Percentiles rank a stretch among this genome's conserved stretches.
These are phyloP conservation scores for Hanseniaspora uvarum DNA, from an alignment of 1,139 yeast species.

Conservation along the genomic window DNA sequence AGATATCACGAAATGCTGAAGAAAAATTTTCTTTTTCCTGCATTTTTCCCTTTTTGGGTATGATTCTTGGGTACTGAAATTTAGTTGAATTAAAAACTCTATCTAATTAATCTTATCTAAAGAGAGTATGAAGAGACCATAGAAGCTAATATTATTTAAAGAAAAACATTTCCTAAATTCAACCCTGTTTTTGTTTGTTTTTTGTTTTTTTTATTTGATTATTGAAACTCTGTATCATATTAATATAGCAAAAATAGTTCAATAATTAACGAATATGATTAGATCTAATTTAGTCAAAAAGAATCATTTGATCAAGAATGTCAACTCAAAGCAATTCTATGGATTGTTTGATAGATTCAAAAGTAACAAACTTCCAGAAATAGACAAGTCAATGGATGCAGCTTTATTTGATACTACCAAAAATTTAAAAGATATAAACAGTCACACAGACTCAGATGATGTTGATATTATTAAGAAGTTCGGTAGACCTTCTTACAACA, in stretches of 20 bases:
- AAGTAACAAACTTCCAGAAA: conserved; percentile 9
- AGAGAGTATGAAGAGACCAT: too few relatives aligned
- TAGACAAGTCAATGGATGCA: neutral
- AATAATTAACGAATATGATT: neutral
- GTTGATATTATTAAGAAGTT: conserved; percentile 8
- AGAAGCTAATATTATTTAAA: too few relatives aligned
- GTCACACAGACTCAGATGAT: neutral
- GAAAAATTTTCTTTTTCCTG: too few relatives aligned
- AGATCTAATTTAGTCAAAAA: neutral
- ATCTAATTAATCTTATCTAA: too few relatives aligned
- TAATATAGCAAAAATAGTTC: neutral
- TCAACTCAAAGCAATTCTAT: conserved; percentile 1
- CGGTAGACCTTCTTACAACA: conserved; percentile 16
- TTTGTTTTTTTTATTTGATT: neutral
- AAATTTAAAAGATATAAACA: neutral
- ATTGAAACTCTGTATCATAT: neutral
- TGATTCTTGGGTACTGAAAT: too few relatives aligned
- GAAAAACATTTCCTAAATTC: too few relatives aligned
- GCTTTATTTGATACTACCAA: conserved; percentile 8
- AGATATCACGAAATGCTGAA: too few relatives aligned
- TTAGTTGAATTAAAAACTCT: too few relatives aligned
- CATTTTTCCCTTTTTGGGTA: too few relatives aligned
- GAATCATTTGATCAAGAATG: neutral
- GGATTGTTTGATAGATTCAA: conserved; percentile 12
- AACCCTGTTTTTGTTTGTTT: neutral